Evolutionary conservation across 2,329 filamentous ascomycete species (phyloP).

Genomic region (Nemania abortiva): DNA sequence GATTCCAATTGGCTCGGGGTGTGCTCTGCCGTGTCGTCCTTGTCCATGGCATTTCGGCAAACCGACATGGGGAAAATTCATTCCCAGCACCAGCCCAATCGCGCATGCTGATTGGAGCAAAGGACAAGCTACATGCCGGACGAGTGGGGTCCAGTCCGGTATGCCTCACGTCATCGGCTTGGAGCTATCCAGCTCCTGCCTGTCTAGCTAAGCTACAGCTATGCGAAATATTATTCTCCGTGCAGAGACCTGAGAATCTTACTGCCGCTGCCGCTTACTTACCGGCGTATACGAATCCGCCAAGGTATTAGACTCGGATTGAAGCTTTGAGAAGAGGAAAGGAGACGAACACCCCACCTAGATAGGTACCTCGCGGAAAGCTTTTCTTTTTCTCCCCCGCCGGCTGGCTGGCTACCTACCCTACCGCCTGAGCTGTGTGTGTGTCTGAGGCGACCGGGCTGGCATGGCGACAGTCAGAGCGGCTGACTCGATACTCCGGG

Average conservation of each 20-base stretch:
- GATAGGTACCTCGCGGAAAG: neutral
- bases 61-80: slow-evolving; percentile 11
- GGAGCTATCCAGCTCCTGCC: neutral
- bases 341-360: neutral
- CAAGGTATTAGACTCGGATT: neutral
- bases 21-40: neutral
- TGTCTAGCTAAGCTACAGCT: neutral
- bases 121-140: neutral
- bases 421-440: neutral
- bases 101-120: neutral
- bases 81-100: slow-evolving; percentile 15
- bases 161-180: slow-evolving; percentile 5
- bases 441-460: neutral
- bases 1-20: neutral
- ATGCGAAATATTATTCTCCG: too few relatives aligned
- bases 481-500: slow-evolving; percentile 29
- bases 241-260: too few relatives aligned
- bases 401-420: neutral
- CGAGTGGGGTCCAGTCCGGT: neutral
- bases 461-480: slow-evolving; percentile 35
- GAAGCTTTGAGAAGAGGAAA: neutral
- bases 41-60: slow-evolving; percentile 21
- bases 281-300: neutral
- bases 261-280: too few relatives aligned
- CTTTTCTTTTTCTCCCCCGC: neutral